phyloP scores from a whole-genome alignment of 768 basidiomycete genomes.

The Infundibulicybe gibba region DNA sequence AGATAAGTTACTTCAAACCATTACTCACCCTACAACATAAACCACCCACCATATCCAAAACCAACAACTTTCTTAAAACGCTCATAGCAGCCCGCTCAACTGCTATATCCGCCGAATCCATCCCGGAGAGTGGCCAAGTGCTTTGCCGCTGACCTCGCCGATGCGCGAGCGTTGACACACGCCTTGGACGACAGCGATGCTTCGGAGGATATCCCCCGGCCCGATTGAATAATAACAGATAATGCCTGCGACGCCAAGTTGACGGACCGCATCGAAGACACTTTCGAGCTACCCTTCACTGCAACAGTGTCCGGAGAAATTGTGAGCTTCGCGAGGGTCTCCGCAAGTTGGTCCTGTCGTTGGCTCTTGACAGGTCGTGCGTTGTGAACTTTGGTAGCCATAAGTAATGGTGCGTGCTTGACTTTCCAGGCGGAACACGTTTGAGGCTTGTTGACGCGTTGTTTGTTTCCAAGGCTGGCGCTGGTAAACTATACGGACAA shows the following conservation, averaged over 20 bases:
- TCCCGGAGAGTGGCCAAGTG: constrained; percentile 40
- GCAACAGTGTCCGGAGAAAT: too few species aligned
- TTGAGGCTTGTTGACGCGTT: background rate
- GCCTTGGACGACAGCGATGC: constrained; percentile 18
- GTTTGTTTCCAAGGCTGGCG: too few species aligned
- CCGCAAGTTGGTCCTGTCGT: too few species aligned
- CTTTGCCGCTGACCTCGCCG: constrained; percentile 35
- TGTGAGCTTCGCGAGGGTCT: too few species aligned
- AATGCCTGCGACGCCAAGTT: constrained; percentile 61
- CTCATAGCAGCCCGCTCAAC: constrained; percentile 73
- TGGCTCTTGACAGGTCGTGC: too few species aligned
- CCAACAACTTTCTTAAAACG: constrained; percentile 61
- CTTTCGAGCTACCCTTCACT: too few species aligned
- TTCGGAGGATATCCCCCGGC: constrained; percentile 49
- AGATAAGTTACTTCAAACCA: constrained; percentile 2
- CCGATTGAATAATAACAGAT: constrained; percentile 47
- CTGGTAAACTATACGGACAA: too few species aligned
- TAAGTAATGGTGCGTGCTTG: too few species aligned
- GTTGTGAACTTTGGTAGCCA: too few species aligned
- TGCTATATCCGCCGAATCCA: constrained; percentile 48
- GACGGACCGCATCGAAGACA: constrained; percentile 56
- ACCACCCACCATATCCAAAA: constrained; percentile 65
- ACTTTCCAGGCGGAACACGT: background rate
- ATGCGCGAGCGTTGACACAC: constrained; percentile 26
- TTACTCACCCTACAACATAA: background rate